Percentiles rank a stretch among this genome's conserved stretches.
Evolutionary conservation across 768 basidiomycete species (phyloP).

Genomic region (Phlebiopsis flavidoalba): DNA sequence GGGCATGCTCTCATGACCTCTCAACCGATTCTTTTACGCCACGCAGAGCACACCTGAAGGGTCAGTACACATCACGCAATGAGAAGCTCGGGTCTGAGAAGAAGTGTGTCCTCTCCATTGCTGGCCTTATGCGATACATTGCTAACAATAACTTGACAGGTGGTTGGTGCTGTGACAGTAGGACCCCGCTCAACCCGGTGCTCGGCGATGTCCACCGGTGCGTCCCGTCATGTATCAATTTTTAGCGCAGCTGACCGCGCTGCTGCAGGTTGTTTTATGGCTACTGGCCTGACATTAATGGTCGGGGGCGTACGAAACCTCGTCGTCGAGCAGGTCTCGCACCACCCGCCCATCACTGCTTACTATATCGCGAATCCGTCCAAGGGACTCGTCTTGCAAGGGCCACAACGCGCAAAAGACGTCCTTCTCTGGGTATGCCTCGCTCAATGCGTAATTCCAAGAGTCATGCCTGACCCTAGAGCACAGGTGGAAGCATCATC

Average conservation of each 20-base stretch:
- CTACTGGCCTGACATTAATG: slow-evolving; percentile 68
- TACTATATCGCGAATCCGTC: slow-evolving; percentile 80
- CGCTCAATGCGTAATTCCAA: too few relatives aligned
- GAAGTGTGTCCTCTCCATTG: slow-evolving; percentile 52
- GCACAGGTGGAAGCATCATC: slow-evolving; percentile 59
- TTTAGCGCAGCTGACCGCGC: neutral
- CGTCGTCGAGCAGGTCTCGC: slow-evolving; percentile 93
- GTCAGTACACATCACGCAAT: slow-evolving; percentile 91
- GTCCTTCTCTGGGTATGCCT: slow-evolving; percentile 65
- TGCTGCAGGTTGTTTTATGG: slow-evolving; percentile 75
- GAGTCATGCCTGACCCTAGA: too few relatives aligned
- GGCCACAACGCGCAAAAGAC: slow-evolving; percentile 97
- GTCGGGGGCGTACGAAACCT: slow-evolving; percentile 78
- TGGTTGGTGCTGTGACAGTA: too few relatives aligned
- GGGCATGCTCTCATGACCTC: neutral
- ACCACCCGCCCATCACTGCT: slow-evolving; percentile 87
- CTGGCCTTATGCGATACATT: slow-evolving; percentile 1
- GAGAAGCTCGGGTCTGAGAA: slow-evolving; percentile 97
- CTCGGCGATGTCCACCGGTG: slow-evolving; percentile 69
- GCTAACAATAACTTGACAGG: slow-evolving; percentile 31
- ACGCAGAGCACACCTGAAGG: slow-evolving; percentile 80
- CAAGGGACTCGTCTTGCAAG: slow-evolving; percentile 66
- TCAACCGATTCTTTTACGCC: neutral
- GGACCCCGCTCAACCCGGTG: slow-evolving; percentile 95
- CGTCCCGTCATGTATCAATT: neutral